Evolutionary conservation across 129 eudicot genomes (phyloP).

Genomic region (Pseudognaphalium luteoalbum): DNA sequence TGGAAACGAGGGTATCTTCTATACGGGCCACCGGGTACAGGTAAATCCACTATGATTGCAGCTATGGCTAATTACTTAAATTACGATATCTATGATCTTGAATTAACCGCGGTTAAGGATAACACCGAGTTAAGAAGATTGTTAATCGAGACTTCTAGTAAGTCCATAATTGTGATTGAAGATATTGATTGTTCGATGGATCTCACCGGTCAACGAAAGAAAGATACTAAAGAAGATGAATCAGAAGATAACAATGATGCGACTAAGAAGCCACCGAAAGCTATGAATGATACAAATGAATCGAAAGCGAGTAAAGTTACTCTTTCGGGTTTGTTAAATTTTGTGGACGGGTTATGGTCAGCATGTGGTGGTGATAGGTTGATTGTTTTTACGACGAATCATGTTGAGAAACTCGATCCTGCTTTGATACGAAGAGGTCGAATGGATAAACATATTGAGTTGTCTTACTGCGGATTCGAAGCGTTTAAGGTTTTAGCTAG

Average conservation of each 20-base stretch:
- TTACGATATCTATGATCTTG: constrained; percentile 10
- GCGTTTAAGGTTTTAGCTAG: constrained; percentile 13
- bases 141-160: constrained; percentile 10
- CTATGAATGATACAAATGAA: background rate
- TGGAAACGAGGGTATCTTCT: constrained; percentile 11
- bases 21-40: constrained; percentile 5
- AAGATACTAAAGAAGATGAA: background rate
- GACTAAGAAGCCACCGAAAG: background rate
- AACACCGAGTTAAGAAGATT: constrained; percentile 3
- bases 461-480: background rate
- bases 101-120: constrained; percentile 8
- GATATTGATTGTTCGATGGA: constrained; percentile 13
- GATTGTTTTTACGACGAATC: constrained; percentile 5
- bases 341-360: constrained; percentile 16
- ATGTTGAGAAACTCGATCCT: constrained; percentile 11
- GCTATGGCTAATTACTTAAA: constrained; percentile 10
- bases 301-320: constrained; percentile 15
- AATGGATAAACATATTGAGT: constrained; percentile 18
- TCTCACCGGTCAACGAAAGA: constrained; percentile 1
- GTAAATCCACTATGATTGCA: constrained; percentile 16
- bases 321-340: constrained; percentile 1
- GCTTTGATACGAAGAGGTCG: constrained; percentile 12
- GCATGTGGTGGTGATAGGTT: constrained; percentile 16
- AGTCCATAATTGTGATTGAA: constrained; percentile 12
- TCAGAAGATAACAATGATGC: background rate